A percentile compares a stretch with the other conserved stretches of the same genome.
These are phyloP conservation scores for Arabis hirsuta DNA, from an alignment of 345 rosid species.

Conservation along the genomic window DNA sequence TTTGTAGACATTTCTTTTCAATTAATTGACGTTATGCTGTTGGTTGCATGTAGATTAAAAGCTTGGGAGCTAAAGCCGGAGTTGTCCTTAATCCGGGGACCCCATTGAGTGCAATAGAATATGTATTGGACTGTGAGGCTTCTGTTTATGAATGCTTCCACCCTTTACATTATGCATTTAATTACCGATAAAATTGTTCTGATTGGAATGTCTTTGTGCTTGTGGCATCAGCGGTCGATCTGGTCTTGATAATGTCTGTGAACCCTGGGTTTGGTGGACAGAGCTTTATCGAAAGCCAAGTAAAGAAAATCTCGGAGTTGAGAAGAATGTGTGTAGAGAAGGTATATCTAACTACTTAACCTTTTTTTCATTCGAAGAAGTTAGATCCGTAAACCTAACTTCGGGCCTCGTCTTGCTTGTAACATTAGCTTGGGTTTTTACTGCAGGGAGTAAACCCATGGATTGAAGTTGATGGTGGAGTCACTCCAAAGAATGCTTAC, in stretches of 20 bases:
- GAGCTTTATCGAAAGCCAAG: slow-evolving; percentile 97
- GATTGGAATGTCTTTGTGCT: slow-evolving; percentile 24
- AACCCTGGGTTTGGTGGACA: slow-evolving; percentile 98
- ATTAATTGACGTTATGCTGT: background rate
- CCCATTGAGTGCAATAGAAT: slow-evolving; percentile 73
- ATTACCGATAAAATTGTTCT: slow-evolving; percentile 11
- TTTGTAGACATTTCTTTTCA: background rate
- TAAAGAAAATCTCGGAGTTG: slow-evolving; percentile 81
- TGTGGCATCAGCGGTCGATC: slow-evolving; percentile 68
- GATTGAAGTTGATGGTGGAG: slow-evolving; percentile 98
- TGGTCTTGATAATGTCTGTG: slow-evolving; percentile 93
- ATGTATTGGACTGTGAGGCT: slow-evolving; percentile 80
- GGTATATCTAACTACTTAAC: slow-evolving; percentile 47
- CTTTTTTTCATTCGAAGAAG: background rate
- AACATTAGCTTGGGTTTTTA: slow-evolving; percentile 14
- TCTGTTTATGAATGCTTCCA: slow-evolving; percentile 11
- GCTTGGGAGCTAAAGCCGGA: slow-evolving; percentile 92
- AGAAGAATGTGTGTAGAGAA: slow-evolving; percentile 83
- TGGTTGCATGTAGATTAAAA: slow-evolving; percentile 59
- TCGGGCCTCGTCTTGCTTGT: slow-evolving; percentile 12
- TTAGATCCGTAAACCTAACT: background rate
- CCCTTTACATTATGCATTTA: slow-evolving; percentile 10
- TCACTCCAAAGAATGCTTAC: slow-evolving; percentile 85
- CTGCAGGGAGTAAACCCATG: slow-evolving; percentile 91
- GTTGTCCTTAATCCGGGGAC: slow-evolving; percentile 93